Evolutionary conservation across 164 flowering plant species (phyloP), one percentile per base, ranked within the genome.

Genomic region (Malania oleifera): DNA sequence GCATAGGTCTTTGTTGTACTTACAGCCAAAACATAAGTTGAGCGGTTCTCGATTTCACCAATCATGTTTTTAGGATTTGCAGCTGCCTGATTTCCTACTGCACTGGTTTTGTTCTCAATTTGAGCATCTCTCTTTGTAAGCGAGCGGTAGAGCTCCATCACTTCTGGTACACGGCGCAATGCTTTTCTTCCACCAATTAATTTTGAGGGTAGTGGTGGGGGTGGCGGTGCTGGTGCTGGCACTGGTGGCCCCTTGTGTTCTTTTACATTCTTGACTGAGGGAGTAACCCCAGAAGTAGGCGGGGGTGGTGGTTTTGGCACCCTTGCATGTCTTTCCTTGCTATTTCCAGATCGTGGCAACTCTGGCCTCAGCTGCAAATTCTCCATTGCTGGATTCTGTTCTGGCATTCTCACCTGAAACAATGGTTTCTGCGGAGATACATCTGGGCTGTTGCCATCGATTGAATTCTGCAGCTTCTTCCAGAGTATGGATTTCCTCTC

Each of bases 31-130:
- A 82, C 85, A 70, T 84, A 77, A 35, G 77, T 58, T 1, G 96
- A 88, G 0, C 89, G 83, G 49, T 88, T 84, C 68, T 86, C 96
- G 20, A 88, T 88, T 60, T 89, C 96, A 50, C 92, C 92, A 29
- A 89, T 89, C 96, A 86, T 89, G 70, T 84, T 80, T 58, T 66
- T 66, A 6, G 78, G 63, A 55, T 75, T 72, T 17, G 67, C 62
- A 17, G 59, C 60, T 7, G 38, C 56, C 1, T 63, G 66, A 43
- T 25, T 38, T 27, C 77, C 81, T 20, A 57, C 13, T 0, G 58
- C 24, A 57, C 70, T 72, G 27, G 59, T 50, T 72, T 25, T 78
- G 57, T 59, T 70, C 44, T 75, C 85, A 19, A 41, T 48, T 24
- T 61, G 68, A 17, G 75, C 54, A 27, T 80, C 81, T 54, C 69